Evolutionary conservation across 2,329 filamentous ascomycete genomes (phyloP).

Genomic region (Aspergillus intermedius): DNA sequence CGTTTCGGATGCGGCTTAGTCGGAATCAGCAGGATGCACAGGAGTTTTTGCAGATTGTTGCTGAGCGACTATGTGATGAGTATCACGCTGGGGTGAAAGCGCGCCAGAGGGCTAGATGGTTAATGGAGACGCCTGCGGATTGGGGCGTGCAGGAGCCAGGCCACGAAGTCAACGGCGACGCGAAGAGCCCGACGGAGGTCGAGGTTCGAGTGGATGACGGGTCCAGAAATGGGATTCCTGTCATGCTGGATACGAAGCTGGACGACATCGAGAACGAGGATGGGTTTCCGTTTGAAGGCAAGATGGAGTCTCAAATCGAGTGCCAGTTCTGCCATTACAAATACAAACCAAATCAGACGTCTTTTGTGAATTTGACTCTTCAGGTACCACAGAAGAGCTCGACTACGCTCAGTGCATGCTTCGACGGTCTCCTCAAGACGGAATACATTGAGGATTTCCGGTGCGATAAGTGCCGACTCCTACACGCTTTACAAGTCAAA

Average conservation of each 20-base stretch:
- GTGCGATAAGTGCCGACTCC: constrained; percentile 85
- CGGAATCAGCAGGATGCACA: constrained; percentile 96
- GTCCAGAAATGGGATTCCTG: constrained; percentile 24
- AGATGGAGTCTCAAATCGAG: constrained; percentile 88
- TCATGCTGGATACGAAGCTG: constrained; percentile 32
- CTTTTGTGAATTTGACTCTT: constrained; percentile 85
- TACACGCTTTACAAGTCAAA: constrained; percentile 65
- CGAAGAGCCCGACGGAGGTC: constrained; percentile 21
- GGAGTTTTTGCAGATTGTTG: constrained; percentile 90
- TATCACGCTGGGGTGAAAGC: constrained; percentile 79
- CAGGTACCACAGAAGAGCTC: constrained; percentile 79
- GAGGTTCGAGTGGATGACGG: constrained; percentile 34
- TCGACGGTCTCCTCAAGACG: constrained; percentile 88
- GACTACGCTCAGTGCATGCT: constrained; percentile 77
- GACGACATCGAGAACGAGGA: constrained; percentile 33
- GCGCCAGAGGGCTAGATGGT: constrained; percentile 40
- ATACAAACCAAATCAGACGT: constrained; percentile 73
- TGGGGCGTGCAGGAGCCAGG: constrained; percentile 6
- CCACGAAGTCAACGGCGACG: constrained; percentile 6
- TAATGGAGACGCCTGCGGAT: constrained; percentile 15
- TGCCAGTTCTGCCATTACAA: constrained; percentile 86
- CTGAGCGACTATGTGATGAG: constrained; percentile 87
- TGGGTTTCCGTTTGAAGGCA: constrained; percentile 87
- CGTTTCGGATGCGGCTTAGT: constrained; percentile 85
- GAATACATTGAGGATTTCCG: constrained; percentile 97